These are phyloP conservation scores for Paracamarosporium sp. DNA, from an alignment of 2,329 filamentous ascomycete genomes.

Conservation along the genomic window DNA sequence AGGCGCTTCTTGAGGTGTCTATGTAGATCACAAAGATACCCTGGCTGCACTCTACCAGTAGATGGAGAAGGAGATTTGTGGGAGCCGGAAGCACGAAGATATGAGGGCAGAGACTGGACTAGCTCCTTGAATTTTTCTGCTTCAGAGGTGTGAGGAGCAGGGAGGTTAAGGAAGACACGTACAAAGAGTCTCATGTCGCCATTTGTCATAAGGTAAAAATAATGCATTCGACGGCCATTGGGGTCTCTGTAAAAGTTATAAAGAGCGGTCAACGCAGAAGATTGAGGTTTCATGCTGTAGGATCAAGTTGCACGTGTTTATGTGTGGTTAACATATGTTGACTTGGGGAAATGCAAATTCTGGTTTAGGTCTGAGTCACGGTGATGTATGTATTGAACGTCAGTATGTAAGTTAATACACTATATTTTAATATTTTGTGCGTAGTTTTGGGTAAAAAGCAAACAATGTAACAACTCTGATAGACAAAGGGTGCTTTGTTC, in stretches of 20 bases:
- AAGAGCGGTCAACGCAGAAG: neutral
- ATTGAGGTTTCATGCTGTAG: neutral
- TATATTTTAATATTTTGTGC: neutral
- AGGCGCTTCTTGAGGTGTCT: constrained; percentile 27
- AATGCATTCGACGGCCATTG: neutral
- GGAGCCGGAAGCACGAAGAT: constrained; percentile 22
- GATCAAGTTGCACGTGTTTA: neutral
- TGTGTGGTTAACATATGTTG: neutral
- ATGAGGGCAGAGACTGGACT: constrained; percentile 22
- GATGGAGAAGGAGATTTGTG: neutral
- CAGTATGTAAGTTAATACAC: neutral
- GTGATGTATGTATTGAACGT: neutral
- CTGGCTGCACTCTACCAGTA: constrained; percentile 7
- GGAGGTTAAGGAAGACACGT: constrained; percentile 22
- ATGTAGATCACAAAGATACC: constrained; percentile 31
- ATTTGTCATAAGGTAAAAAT: constrained; percentile 4
- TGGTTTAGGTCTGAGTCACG: too few species aligned
- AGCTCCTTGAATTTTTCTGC: neutral
- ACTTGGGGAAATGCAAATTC: too few species aligned
- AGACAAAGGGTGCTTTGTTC: neutral
- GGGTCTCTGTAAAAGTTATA: neutral
- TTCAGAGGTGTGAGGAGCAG: too few species aligned
- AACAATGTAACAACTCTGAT: neutral
- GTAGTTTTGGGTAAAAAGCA: neutral
- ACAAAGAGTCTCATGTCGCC: constrained; percentile 33